Base-by-base conservation (phyloP, 1,284 basidiomycete genomes). In the Amylostereum areolatum region DNA sequence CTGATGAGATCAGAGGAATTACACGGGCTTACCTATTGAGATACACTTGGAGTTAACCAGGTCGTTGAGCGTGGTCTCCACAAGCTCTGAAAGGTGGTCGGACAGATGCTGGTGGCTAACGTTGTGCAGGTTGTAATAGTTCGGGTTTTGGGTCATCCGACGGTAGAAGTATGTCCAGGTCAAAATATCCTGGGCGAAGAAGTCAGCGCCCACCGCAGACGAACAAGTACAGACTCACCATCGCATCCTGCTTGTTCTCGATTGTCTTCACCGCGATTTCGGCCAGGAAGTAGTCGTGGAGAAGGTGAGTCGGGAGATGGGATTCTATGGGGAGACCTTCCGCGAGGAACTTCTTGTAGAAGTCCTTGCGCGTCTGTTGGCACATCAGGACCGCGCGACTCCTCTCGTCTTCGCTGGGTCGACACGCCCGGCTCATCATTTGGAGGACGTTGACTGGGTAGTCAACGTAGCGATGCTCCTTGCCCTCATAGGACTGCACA, bases 241-340 rank as follows among this genome's bases (percentile, higher is more conserved):
- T 92, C 0, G 92, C 92, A 65, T 93, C 93, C 68, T 97, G 94
- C 74, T 97, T 97, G 70, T 96, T 97, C 72, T 98, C 95, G 54
- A 99, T 97, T 3, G 96, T 99, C 73, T 94, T 94, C 30, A 97
- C 92, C 9, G 95, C 95, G 57, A 99, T 97, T 70, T 99, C 97
- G 1, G 96, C 92, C 54, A 99, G 81, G 83, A 99, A 97, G 67
- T 97, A 97, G 66, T 99, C 97, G 61, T 98, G 95, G 5, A 92
- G 73, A 63, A 88, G 78, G 65, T 89, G 83, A 1, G 88, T 91
- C 0, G 92, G 86, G 5, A 97, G 71, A 63, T 95, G 92, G 0
- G 91, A 95, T 66, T 99, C 96, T 58, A 99, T 94, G 3, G 97
- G 97, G n/a, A 99, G 72, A 11, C 95, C 96, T 66, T 99, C 96